These are phyloP conservation scores for Barbarea vulgaris DNA, from an alignment of 345 rosid genomes.

Conservation along the genomic window DNA sequence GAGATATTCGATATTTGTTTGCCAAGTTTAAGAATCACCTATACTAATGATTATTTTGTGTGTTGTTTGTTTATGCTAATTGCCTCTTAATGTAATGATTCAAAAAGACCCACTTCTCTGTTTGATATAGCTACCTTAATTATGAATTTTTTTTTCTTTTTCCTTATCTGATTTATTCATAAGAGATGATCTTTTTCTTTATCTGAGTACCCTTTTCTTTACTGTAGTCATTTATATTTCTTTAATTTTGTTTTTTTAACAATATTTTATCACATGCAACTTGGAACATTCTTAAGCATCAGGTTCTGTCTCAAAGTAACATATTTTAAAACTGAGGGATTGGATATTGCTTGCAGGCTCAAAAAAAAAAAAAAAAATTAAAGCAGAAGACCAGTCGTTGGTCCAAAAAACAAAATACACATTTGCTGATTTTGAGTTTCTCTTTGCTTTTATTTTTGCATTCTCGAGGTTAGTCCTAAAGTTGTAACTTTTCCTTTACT, in stretches of 20 bases:
- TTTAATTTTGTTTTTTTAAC: neutral
- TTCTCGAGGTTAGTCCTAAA: conserved; percentile 48
- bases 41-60: neutral
- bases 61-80: conserved; percentile 17
- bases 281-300: conserved; percentile 44
- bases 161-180: conserved; percentile 19
- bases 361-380: conserved; percentile 35
- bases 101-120: conserved; percentile 23
- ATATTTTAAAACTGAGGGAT: conserved; percentile 31
- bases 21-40: conserved; percentile 22
- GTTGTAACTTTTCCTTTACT: conserved; percentile 44
- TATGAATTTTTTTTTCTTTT: neutral
- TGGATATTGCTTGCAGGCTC: conserved; percentile 37
- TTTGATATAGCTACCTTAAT: neutral
- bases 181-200: conserved; percentile 37
- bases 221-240: conserved; percentile 26
- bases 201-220: conserved; percentile 39
- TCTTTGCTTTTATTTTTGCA: conserved; percentile 34
- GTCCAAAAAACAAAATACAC: conserved; percentile 41
- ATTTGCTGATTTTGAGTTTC: conserved; percentile 41
- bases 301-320: conserved; percentile 42
- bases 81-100: conserved; percentile 35
- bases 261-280: conserved; percentile 31
- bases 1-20: conserved; percentile 32
- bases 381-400: conserved; percentile 43